Evolutionary conservation across 306 rosid species (phyloP).

Genomic region (Cucumis hystrix): DNA sequence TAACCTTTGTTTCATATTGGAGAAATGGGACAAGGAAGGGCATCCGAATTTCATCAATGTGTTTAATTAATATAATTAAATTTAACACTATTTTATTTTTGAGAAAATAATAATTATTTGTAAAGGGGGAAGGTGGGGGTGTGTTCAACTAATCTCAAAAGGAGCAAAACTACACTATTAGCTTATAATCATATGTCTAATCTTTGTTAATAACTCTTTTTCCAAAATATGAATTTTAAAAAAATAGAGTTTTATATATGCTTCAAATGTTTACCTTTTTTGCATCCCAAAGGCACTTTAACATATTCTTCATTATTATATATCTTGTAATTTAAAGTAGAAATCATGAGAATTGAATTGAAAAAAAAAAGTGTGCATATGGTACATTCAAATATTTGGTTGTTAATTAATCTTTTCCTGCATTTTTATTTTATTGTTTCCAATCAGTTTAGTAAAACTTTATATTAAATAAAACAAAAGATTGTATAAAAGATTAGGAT

Average conservation of each 20-base stretch:
- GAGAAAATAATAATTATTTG: not conserved
- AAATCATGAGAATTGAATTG: not conserved
- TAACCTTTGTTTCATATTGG: not conserved
- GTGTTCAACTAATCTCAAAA: slow-evolving; percentile 3
- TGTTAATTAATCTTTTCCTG: not conserved
- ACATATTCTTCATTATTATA: not conserved
- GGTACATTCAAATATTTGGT: not conserved
- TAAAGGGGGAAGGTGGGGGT: not conserved
- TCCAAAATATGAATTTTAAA: not conserved
- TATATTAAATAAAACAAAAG: not conserved
- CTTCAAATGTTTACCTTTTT: not conserved
- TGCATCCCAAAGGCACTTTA: slow-evolving; percentile 8
- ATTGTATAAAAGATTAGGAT: not conserved
- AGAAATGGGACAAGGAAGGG: not conserved
- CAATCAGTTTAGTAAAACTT: not conserved
- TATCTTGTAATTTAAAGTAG: not conserved
- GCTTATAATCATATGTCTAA: not conserved
- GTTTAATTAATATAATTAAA: not conserved
- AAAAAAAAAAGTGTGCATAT: not conserved
- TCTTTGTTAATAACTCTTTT: not conserved
- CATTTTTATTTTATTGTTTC: not conserved
- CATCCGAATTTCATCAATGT: not conserved
- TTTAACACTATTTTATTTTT: not conserved
- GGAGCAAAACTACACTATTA: slow-evolving; percentile 1
- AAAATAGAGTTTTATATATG: not conserved